These are phyloP conservation scores for Dactylella cylindrospora DNA, from an alignment of 2,329 filamentous ascomycete species.

Conservation along the genomic window DNA sequence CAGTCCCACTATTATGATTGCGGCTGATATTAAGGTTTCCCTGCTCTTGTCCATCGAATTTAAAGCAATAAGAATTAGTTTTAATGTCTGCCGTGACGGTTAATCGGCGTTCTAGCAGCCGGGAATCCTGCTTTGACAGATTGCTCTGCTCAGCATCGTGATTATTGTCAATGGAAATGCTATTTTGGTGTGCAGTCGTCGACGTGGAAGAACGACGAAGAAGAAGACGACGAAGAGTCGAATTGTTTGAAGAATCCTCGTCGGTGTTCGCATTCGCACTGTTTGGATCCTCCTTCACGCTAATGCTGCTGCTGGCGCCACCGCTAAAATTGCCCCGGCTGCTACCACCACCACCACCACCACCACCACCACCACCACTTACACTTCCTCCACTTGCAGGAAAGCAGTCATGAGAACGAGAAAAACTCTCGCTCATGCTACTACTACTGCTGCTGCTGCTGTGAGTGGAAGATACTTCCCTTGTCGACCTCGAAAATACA, in stretches of 20 bases:
- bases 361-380: background rate
- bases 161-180: too few relatives aligned
- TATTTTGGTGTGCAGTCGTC: too few relatives aligned
- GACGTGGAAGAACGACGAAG: too few relatives aligned
- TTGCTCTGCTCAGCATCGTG: too few relatives aligned
- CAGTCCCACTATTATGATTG: background rate
- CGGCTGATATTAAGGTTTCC: conserved; percentile 1
- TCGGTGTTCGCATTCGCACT: too few relatives aligned
- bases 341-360: background rate
- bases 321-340: background rate
- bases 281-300: conserved; percentile 1
- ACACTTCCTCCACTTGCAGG: background rate
- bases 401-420: background rate
- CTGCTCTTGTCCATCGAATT: background rate
- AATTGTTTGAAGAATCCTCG: too few relatives aligned
- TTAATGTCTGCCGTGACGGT: too few relatives aligned
- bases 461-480: conserved; percentile 5
- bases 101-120: too few relatives aligned
- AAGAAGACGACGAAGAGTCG: too few relatives aligned
- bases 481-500: conserved; percentile 32
- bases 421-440: conserved; percentile 15
- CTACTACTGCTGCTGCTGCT: background rate
- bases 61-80: too few relatives aligned
- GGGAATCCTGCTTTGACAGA: too few relatives aligned
- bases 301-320: conserved; percentile 14